Percentiles rank a stretch among this genome's conserved stretches.
Evolutionary conservation across 1,139 yeast genomes (phyloP).

Genomic region (Suhomyces panamericanus): DNA sequence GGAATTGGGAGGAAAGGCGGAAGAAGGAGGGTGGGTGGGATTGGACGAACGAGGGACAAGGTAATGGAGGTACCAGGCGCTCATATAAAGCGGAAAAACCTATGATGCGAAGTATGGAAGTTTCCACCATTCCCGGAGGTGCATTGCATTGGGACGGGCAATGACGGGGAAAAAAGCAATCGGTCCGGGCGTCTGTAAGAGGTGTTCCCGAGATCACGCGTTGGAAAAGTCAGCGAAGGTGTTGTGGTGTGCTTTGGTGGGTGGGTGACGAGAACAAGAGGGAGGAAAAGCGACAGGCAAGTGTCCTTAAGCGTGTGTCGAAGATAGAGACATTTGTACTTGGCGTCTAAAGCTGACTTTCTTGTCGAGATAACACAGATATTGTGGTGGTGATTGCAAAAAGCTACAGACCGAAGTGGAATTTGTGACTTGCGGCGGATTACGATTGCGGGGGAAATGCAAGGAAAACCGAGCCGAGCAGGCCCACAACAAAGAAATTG

Average conservation of each 20-base stretch:
- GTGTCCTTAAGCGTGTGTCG: too few species aligned
- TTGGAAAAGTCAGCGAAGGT: not conserved
- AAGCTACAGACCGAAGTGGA: too few species aligned
- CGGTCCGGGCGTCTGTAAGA: not conserved
- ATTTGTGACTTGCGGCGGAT: too few species aligned
- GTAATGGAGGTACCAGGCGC: not conserved
- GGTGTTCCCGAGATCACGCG: constrained; percentile 9
- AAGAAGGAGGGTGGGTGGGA: not conserved
- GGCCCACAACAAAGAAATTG: not conserved
- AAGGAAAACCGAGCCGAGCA: not conserved
- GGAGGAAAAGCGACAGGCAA: not conserved
- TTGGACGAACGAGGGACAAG: constrained; percentile 1
- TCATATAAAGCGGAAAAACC: not conserved
- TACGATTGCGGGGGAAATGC: not conserved
- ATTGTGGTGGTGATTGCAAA: too few species aligned
- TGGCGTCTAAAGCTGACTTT: too few species aligned
- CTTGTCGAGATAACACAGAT: too few species aligned
- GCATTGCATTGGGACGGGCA: not conserved
- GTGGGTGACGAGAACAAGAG: not conserved
- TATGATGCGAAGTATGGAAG: not conserved
- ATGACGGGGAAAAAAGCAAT: constrained; percentile 6
- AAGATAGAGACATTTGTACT: too few species aligned
- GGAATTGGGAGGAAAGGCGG: not conserved
- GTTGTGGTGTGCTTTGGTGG: too few species aligned
- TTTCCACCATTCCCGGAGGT: too few species aligned